Conservation (phyloP, 2,329 filamentous ascomycete species). For the Teratosphaeria gauchensis region DNA sequence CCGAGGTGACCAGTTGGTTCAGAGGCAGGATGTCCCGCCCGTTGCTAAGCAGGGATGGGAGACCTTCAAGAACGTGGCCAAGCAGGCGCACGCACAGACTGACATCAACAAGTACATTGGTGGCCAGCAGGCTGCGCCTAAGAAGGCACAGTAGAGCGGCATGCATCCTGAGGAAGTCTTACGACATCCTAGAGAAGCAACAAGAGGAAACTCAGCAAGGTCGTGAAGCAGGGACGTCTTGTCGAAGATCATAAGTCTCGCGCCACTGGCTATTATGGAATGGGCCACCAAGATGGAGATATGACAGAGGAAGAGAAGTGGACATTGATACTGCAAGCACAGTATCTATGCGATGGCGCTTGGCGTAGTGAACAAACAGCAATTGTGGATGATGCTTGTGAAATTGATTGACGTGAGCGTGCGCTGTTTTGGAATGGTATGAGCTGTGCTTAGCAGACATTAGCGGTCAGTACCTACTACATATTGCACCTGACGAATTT, state of each 20-base stretch:
- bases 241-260: too few relatives aligned
- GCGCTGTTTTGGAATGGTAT: background rate
- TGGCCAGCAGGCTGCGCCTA: slow-evolving; percentile 45
- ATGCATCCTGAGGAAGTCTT: background rate
- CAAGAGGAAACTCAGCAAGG: background rate
- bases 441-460: background rate
- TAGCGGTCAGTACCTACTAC: background rate
- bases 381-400: background rate
- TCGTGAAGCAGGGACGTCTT: too few relatives aligned
- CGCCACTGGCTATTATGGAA: too few relatives aligned
- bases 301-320: background rate
- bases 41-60: slow-evolving; percentile 72
- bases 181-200: background rate
- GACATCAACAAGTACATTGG: slow-evolving; percentile 65
- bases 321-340: background rate
- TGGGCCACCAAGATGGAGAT: background rate
- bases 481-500: background rate
- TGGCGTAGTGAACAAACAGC: background rate
- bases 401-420: background rate
- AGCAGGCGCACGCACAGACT: slow-evolving; percentile 69
- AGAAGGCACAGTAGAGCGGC: slow-evolving; percentile 53
- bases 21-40: slow-evolving; percentile 79
- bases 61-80: slow-evolving; percentile 59
- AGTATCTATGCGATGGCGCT: background rate
- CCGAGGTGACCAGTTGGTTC: slow-evolving; percentile 69